Evolutionary conservation across 345 rosid genomes (phyloP), one percentile per base, ranked within the genome.

Genomic region (Trapa incisa): DNA sequence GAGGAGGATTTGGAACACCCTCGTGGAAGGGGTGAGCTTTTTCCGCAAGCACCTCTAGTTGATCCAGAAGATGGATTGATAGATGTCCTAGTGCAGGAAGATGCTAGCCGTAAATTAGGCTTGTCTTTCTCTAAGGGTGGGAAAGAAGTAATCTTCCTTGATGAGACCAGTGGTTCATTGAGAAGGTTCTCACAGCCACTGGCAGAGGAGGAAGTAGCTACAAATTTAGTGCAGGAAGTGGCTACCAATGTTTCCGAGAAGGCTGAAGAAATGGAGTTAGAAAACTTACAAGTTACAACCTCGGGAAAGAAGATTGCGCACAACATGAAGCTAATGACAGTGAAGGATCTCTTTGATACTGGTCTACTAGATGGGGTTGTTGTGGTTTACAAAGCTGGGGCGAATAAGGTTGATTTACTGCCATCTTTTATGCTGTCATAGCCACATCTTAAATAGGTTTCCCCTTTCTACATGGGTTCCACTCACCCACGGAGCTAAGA

Each of bases 331-430:
- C 96, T 96, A 47, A 73, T 65, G 76, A 94, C 96, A 32, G 99
- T 94, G 68, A 94, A 81, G 66, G 96, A 89, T 79, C 88, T 93
- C 66, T 88, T 93, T 36, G 98, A 88, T 75, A 90, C 98, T 58
- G 92, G 96, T 73, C 77, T 89, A 83, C 96, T 89, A 3, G 97
- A 90, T 39, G 94, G 96, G 67, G 80, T 88, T 33, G 72, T 92
- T 9, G 97, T 94, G 65, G 90, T 88, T 70, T 88, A 94, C 77
- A 89, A 81, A 92, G 99, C 96, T 22, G 72, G 76, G 60, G 80
- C 87, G 65, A 83, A 79, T 50, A 87, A 85, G 98, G 98, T 93
- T 68, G 52, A 70, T 57, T 5, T 47, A 15, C 15, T 57, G 22
- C 60, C 7, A 41, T 68, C 2, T 5, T 50, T 17, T 50, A 45